Evolutionary conservation across 2,329 filamentous ascomycete species (phyloP).

Genomic region (Cladosporium colombiae): DNA sequence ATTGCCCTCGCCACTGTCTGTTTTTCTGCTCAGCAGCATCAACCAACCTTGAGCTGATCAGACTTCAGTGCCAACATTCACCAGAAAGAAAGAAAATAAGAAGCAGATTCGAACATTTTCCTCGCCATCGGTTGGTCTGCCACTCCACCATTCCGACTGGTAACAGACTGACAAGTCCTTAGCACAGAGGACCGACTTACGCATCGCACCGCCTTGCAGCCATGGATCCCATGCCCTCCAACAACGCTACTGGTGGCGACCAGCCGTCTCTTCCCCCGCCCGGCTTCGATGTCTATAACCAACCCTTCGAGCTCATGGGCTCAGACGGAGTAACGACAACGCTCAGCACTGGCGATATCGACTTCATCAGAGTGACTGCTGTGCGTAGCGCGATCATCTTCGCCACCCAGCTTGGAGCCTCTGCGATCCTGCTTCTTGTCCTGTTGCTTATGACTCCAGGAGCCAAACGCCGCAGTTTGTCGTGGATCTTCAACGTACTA

Average conservation of each 20-base stretch:
- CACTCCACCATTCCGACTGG: not conserved
- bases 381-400: slow-evolving; percentile 60
- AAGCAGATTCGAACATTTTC: not conserved
- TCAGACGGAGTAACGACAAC: slow-evolving; percentile 45
- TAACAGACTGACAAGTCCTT: not conserved
- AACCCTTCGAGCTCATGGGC: slow-evolving; percentile 51
- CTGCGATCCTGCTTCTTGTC: slow-evolving; percentile 63
- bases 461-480: slow-evolving; percentile 63
- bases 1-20: not conserved
- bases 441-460: slow-evolving; percentile 67
- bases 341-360: slow-evolving; percentile 46
- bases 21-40: not conserved
- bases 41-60: not conserved
- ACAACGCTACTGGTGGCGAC: not conserved
- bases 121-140: not conserved
- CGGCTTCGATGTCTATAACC: slow-evolving; percentile 53
- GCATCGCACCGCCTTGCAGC: not conserved
- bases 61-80: not conserved
- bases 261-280: slow-evolving; percentile 21
- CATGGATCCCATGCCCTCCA: not conserved
- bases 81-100: not conserved
- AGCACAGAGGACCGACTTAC: not conserved
- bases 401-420: slow-evolving; percentile 69
- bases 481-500: slow-evolving; percentile 66
- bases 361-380: slow-evolving; percentile 50